Base-by-base conservation (phyloP, 2,329 filamentous ascomycete species). In the Pezizomycotina sp. region DNA sequence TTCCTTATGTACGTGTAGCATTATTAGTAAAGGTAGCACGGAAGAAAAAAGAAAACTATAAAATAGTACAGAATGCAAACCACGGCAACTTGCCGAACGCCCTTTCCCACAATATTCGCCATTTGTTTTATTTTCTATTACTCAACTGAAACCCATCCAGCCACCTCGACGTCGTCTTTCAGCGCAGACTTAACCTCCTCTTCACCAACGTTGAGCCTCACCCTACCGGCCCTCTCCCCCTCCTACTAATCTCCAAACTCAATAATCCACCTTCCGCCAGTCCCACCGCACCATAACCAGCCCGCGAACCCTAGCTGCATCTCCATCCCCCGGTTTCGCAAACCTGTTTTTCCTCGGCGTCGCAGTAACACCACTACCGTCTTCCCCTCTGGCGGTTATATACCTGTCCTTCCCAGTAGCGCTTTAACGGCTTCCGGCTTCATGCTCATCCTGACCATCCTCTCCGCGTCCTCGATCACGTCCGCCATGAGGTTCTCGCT, bases 101-200 rank as follows among this genome's bases (percentile, higher is more conserved):
- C n/a, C n/a, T n/a, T n/a, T n/a, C n/a, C n/a, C n/a, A n/a, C n/a
- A n/a, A n/a, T n/a, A n/a, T n/a, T n/a, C n/a, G n/a, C n/a, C n/a
- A n/a, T n/a, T n/a, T n/a, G n/a, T n/a, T n/a, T n/a, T n/a, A n/a
- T n/a, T n/a, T n/a, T n/a, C n/a, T 39, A 18, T 47, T 33, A 27
- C 51, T 41, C 27, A 30, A 13, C 38, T 55, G 60, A 84, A 68
- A 19, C 81, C 80, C 52, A 92, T 62, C 77, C 75, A 57, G 75
- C 83, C 36, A 91, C 75, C 53, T 93, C 82, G 5, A 70, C 71
- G 60, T 98, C 89, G 47, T 92, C 84, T 42, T 77, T 73, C 49
- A 95, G 73, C 19, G 86, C 89, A 54, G 82, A 69, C 54, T 77
- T 77, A 18, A 98, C 72, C 58, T 98, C 86, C 52, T 95, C 86